phyloP scores from a whole-genome alignment of 2,329 filamentous ascomycete species.

The Grosmannia huntii region DNA sequence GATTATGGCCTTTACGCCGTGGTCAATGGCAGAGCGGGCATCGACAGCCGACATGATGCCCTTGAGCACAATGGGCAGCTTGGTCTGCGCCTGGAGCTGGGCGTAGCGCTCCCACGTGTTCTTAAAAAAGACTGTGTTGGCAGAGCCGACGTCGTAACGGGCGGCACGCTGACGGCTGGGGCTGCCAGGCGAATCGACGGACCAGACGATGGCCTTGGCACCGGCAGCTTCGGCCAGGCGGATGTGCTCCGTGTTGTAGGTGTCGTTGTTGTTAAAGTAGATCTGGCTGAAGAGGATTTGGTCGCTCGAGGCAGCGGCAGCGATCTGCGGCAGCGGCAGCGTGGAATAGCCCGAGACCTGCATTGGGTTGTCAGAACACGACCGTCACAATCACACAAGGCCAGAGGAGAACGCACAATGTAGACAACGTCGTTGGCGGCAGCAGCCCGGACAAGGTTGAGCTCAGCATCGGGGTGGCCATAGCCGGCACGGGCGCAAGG shows the following conservation, averaged over 20 bases:
- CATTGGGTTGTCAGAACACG: not conserved
- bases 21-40: constrained; percentile 22
- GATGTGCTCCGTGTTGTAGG: constrained; percentile 19
- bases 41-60: constrained; percentile 20
- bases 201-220: constrained; percentile 24
- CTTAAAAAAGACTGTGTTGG: constrained; percentile 10
- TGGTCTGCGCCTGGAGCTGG: constrained; percentile 21
- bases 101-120: constrained; percentile 23
- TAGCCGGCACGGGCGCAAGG: constrained; percentile 33
- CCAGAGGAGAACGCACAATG: constrained; percentile 16
- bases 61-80: constrained; percentile 19
- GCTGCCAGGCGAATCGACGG: constrained; percentile 26
- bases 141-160: constrained; percentile 20
- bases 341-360: not conserved
- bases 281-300: constrained; percentile 25
- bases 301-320: constrained; percentile 18
- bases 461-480: constrained; percentile 32
- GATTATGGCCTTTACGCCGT: constrained; percentile 31
- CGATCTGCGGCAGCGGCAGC: constrained; percentile 23
- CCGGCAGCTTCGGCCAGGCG: constrained; percentile 20
- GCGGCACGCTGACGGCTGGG: constrained; percentile 27
- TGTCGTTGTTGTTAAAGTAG: constrained; percentile 21
- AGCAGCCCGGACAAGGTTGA: constrained; percentile 36
- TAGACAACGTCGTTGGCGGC: constrained; percentile 36
- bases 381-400: not conserved